Evolutionary conservation across 169 alveolate genomes (phyloP).

Genomic region (Perkinsus marinus): DNA sequence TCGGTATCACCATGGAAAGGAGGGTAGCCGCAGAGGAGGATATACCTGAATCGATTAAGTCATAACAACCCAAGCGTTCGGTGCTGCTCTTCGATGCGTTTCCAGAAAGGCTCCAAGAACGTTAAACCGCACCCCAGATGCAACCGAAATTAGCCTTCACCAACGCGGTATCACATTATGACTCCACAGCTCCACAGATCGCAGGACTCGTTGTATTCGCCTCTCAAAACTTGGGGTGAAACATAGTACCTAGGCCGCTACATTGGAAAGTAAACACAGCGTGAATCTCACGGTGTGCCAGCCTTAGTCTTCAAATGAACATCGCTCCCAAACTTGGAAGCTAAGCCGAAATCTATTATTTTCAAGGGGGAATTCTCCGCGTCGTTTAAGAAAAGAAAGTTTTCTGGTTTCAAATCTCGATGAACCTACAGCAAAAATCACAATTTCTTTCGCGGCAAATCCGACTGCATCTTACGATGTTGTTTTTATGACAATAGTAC

Average conservation of each 20-base stretch:
- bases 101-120: too few species aligned
- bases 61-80: too few species aligned
- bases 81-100: too few species aligned
- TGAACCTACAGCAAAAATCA: not conserved
- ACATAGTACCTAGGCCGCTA: constrained; percentile 40
- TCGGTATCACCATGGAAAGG: constrained; percentile 82
- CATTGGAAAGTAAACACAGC: not conserved
- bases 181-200: constrained; percentile 81
- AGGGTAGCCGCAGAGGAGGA: constrained; percentile 51
- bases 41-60: constrained; percentile 6
- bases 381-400: constrained; percentile 18
- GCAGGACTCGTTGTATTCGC: constrained; percentile 68
- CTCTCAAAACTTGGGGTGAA: constrained; percentile 70
- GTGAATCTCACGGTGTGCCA: constrained; percentile 47
- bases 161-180: constrained; percentile 55
- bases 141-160: too few species aligned
- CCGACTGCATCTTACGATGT: constrained; percentile 16
- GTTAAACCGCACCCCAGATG: too few species aligned
- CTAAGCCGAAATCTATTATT: constrained; percentile 76
- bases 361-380: constrained; percentile 27
- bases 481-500: constrained; percentile 61
- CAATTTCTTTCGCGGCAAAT: not conserved
- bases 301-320: constrained; percentile 43
- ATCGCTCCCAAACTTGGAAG: constrained; percentile 41
- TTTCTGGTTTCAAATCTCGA: constrained; percentile 5